Percentiles rank a stretch among this genome's conserved stretches.
phyloP scores from a whole-genome alignment of 768 basidiomycete genomes.

The Psilocybe sp. region DNA sequence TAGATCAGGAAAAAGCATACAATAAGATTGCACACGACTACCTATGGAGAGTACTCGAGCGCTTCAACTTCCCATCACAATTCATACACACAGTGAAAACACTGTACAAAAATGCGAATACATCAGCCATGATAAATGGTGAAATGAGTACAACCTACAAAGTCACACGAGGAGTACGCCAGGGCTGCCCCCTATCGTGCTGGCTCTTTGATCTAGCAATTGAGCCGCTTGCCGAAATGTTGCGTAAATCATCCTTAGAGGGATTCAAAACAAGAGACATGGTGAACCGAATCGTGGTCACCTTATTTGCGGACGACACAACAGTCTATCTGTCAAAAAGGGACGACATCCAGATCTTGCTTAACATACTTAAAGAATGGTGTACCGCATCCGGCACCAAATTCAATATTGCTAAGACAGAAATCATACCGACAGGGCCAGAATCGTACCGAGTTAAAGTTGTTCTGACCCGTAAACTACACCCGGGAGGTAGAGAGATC shows the following conservation, averaged over 20 bases:
- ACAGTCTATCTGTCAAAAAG: conserved; percentile 23
- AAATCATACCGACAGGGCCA: conserved; percentile 32
- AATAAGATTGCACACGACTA: conserved; percentile 32
- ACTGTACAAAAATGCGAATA: conserved; percentile 25
- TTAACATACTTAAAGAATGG: conserved; percentile 28
- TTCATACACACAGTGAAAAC: conserved; percentile 23
- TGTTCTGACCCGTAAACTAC: neutral
- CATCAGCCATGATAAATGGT: conserved; percentile 30
- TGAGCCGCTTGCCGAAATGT: conserved; percentile 26
- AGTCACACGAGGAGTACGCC: conserved; percentile 20
- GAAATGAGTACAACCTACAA: conserved; percentile 16
- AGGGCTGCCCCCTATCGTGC: conserved; percentile 36
- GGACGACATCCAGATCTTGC: conserved; percentile 21
- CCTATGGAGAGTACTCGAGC: conserved; percentile 16
- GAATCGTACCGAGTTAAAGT: neutral
- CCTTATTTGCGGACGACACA: conserved; percentile 37
- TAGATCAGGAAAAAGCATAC: conserved; percentile 38
- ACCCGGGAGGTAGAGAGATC: neutral
- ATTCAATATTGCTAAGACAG: conserved; percentile 39
- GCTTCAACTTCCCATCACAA: conserved; percentile 24
- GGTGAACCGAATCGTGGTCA: conserved; percentile 18
- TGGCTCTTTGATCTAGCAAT: conserved; percentile 32
- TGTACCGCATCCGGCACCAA: conserved; percentile 33
- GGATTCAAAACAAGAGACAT: conserved; percentile 20
- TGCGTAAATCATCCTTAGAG: conserved; percentile 24